Percentiles rank a stretch among this genome's conserved stretches.
Evolutionary conservation across 2,329 filamentous ascomycete genomes (phyloP).

Genomic region (Apiospora koreana): DNA sequence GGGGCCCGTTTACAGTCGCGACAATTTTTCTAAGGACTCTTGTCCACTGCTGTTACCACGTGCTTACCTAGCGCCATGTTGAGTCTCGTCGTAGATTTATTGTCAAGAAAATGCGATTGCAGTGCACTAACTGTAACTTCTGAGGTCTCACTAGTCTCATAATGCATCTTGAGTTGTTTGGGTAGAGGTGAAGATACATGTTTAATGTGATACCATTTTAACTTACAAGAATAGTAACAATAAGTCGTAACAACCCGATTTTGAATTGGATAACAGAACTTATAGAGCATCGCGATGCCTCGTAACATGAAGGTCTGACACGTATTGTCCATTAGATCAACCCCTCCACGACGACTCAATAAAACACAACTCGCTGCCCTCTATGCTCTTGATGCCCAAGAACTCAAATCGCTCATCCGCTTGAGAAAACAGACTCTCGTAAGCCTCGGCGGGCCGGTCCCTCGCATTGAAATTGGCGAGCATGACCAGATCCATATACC

Average conservation of each 20-base stretch:
- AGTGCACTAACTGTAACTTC: not conserved
- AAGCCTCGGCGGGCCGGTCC: conserved; percentile 17
- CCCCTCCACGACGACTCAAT: not conserved
- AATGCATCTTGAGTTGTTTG: not conserved
- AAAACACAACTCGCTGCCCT: conserved; percentile 1
- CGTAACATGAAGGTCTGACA: not conserved
- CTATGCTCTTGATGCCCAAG: conserved; percentile 8
- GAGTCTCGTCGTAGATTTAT: not conserved
- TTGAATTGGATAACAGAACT: not conserved
- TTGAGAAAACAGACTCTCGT: conserved; percentile 13
- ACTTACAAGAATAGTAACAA: not conserved
- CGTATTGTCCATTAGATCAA: not conserved
- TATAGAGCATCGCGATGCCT: not conserved
- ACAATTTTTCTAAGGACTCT: not conserved
- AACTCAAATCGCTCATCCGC: conserved; percentile 18
- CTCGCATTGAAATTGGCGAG: conserved; percentile 18
- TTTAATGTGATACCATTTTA: too few species aligned
- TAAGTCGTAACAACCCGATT: too few species aligned
- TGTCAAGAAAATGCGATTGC: not conserved
- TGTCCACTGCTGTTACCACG: not conserved
- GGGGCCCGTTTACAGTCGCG: too few species aligned
- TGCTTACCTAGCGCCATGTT: not conserved
- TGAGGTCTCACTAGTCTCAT: not conserved
- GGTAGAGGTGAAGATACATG: too few species aligned
- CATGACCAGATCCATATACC: conserved; percentile 18